A percentile compares a stretch with the other conserved stretches of the same genome.
Evolutionary conservation across 2,329 filamentous ascomycete species (phyloP).

Genomic region (Ophiostoma novo-ulmi): DNA sequence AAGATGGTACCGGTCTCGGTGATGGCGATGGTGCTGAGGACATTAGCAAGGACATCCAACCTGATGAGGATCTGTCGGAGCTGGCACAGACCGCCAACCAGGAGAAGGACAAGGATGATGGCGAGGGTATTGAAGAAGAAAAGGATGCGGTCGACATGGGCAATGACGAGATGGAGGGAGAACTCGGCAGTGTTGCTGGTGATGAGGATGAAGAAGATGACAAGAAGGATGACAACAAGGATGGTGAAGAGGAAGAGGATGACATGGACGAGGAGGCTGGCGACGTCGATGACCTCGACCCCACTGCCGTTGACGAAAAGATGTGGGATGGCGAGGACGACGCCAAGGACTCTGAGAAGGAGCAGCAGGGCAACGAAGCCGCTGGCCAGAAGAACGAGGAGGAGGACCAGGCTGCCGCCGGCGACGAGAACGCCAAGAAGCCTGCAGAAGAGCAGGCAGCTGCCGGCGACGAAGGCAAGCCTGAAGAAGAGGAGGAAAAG

Average conservation of each 20-base stretch:
- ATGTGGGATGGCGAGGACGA: constrained; percentile 91
- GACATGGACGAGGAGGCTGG: constrained; percentile 87
- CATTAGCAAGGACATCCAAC: constrained; percentile 92
- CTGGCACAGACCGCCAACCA: constrained; percentile 78
- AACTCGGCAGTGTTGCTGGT: constrained; percentile 62
- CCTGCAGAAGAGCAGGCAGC: constrained; percentile 56
- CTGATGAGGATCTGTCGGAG: constrained; percentile 89
- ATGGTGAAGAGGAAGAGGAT: constrained; percentile 60
- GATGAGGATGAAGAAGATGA: constrained; percentile 59
- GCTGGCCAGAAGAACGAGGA: constrained; percentile 64
- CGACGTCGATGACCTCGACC: constrained; percentile 84
- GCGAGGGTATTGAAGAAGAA: constrained; percentile 67
- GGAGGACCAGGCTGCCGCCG: constrained; percentile 55
- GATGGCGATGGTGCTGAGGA: constrained; percentile 94
- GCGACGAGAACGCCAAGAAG: constrained; percentile 57
- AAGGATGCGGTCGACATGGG: constrained; percentile 90
- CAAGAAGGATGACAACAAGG: constrained; percentile 49
- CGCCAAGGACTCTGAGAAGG: constrained; percentile 74
- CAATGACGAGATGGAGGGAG: constrained; percentile 83
- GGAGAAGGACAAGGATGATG: constrained; percentile 53
- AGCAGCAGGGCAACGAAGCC: constrained; percentile 68
- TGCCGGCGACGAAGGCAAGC: constrained; percentile 33
- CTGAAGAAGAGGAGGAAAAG: constrained; percentile 35
- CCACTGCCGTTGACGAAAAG: constrained; percentile 91
- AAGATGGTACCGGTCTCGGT: constrained; percentile 87